Base-by-base conservation (phyloP, 768 basidiomycete genomes). In the Dacryopinax spathularia region DNA sequence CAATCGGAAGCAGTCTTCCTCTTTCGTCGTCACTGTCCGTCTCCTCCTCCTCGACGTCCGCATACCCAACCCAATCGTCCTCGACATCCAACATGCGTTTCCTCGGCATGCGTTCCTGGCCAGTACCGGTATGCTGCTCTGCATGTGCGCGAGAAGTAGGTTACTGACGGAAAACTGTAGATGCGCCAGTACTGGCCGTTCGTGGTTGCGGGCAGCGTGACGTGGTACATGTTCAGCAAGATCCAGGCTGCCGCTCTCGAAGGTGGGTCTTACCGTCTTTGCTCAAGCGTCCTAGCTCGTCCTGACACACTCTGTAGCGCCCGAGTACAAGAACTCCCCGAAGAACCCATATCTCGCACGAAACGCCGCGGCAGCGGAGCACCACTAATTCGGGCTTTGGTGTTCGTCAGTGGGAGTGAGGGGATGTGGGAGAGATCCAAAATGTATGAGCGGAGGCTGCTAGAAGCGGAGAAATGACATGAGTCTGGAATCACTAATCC, bases 401-500 rank as follows among this genome's bases (percentile, higher is more conserved):
- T 37, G 10, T 37, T 37, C n/a, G n/a, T n/a, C n/a, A n/a, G n/a
- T n/a, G n/a, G n/a, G n/a, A n/a, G n/a, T n/a, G n/a, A n/a, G n/a
- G n/a, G n/a, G n/a, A n/a, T n/a, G n/a, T n/a, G n/a, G n/a, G n/a
- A n/a, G n/a, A n/a, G n/a, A n/a, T n/a, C n/a, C n/a, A n/a, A n/a
- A n/a, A n/a, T n/a, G n/a, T n/a, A n/a, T n/a, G n/a, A n/a, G n/a
- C n/a, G n/a, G n/a, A n/a, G n/a, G n/a, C n/a, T n/a, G n/a, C n/a
- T n/a, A n/a, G n/a, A n/a, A n/a, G n/a, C n/a, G n/a, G n/a, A n/a
- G n/a, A n/a, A n/a, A n/a, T n/a, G n/a, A n/a, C n/a, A n/a, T n/a
- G n/a, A n/a, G n/a, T n/a, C 96, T 0, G 94, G 97, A 65, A 99
- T 75, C 63, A 99, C 88, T 83, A 97, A 87, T 48, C 96, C 78